Percentiles rank a stretch among this genome's conserved stretches.
Conservation (phyloP, 768 basidiomycete species). For the Suillus spraguei region DNA sequence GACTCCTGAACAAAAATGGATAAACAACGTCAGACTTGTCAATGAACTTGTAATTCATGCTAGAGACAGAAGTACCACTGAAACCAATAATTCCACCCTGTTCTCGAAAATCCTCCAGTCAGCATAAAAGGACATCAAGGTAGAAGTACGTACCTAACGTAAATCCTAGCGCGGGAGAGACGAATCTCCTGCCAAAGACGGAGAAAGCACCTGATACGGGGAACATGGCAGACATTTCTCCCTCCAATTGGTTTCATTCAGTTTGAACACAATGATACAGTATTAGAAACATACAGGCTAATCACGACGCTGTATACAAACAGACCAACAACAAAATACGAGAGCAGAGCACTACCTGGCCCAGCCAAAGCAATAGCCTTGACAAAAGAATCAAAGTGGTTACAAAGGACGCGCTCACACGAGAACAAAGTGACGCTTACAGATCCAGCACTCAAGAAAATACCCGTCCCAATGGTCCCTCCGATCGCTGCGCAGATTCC, state of each 20-base stretch:
- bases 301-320: conserved; percentile 66
- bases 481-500: conserved; percentile 45
- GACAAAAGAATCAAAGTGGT: not conserved
- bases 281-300: conserved; percentile 41
- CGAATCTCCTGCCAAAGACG: conserved; percentile 57
- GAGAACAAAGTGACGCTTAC: conserved; percentile 33
- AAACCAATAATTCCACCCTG: conserved; percentile 63
- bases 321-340: conserved; percentile 59
- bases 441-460: conserved; percentile 61
- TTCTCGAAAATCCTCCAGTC: not conserved
- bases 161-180: conserved; percentile 62
- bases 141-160: conserved; percentile 43
- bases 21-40: conserved; percentile 6
- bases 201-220: conserved; percentile 66
- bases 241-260: conserved; percentile 28
- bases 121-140: not conserved
- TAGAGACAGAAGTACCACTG: conserved; percentile 38
- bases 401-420: not conserved
- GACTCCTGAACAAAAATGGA: conserved; percentile 28
- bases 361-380: conserved; percentile 59
- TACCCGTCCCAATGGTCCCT: conserved; percentile 61
- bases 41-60: not conserved
- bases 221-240: conserved; percentile 71
- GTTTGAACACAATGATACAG: not conserved
- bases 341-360: conserved; percentile 62